Conservation (phyloP, 78 protist species). For the Speleostelium caveatum region DNA sequence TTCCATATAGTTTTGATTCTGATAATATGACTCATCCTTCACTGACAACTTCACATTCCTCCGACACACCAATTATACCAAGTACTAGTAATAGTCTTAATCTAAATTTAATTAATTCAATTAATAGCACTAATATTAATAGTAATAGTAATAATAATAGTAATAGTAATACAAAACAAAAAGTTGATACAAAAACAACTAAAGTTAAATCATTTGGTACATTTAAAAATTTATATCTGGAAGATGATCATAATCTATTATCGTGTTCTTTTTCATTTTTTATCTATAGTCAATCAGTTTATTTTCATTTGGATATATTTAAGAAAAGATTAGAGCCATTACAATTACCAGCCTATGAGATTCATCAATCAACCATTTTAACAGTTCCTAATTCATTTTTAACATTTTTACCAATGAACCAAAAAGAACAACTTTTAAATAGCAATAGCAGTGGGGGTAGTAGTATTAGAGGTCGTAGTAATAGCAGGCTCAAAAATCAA, state of each 20-base stretch:
- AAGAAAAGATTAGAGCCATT: conserved; percentile 51
- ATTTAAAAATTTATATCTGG: background rate
- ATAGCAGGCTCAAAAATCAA: background rate
- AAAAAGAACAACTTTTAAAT: background rate
- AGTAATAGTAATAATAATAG: background rate
- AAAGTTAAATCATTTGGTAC: background rate
- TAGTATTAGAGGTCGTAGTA: background rate
- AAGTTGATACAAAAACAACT: background rate
- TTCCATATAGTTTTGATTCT: too few relatives aligned
- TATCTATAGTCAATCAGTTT: conserved; percentile 9
- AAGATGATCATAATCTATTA: conserved; percentile 25
- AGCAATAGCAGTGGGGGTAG: background rate
- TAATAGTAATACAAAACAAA: background rate
- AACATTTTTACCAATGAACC: background rate
- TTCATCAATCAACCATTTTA: conserved; percentile 15
- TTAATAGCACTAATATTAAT: too few relatives aligned
- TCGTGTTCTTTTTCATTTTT: conserved; percentile 69
- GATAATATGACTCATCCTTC: too few relatives aligned
- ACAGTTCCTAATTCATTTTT: conserved; percentile 55
- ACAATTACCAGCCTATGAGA: conserved; percentile 3
- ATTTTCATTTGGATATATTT: conserved; percentile 36
- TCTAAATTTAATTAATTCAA: too few relatives aligned
- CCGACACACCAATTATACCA: too few relatives aligned
- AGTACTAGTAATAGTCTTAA: too few relatives aligned
- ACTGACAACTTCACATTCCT: too few relatives aligned